A percentile compares a stretch with the other conserved stretches of the same genome.
Conservation (phyloP, 306 rosid genomes). For the Acacia crassicarpa region DNA sequence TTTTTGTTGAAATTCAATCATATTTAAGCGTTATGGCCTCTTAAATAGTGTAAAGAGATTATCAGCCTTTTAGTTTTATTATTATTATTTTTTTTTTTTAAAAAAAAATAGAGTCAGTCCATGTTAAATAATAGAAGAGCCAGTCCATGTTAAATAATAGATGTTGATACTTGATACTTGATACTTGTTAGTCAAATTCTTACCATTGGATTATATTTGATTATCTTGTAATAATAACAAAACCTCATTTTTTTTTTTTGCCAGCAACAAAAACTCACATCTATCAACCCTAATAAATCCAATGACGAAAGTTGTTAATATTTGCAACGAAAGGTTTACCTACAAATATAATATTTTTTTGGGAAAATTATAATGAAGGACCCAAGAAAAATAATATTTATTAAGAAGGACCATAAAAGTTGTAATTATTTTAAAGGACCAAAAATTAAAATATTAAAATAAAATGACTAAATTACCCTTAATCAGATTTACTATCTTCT, state of each 20-base stretch:
- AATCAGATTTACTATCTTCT: too few species aligned
- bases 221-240: not conserved
- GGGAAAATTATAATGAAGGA: too few species aligned
- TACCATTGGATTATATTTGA: not conserved
- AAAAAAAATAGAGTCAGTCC: too few species aligned
- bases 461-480: too few species aligned
- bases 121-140: too few species aligned
- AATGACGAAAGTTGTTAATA: not conserved
- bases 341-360: too few species aligned
- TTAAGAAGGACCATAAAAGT: too few species aligned
- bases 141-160: not conserved
- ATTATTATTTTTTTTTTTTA: too few species aligned
- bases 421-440: too few species aligned
- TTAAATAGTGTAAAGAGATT: not conserved
- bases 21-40: not conserved
- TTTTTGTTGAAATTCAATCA: not conserved
- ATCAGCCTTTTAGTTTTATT: not conserved
- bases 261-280: not conserved
- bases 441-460: too few species aligned
- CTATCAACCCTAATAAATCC: not conserved
- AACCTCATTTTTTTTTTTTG: too few species aligned
- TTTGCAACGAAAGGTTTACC: not conserved
- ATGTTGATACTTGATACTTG: not conserved
- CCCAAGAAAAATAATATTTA: too few species aligned
- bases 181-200: not conserved